phyloP scores from a whole-genome alignment of 176 grass and related monocot species.

The Phragmites australis region DNA sequence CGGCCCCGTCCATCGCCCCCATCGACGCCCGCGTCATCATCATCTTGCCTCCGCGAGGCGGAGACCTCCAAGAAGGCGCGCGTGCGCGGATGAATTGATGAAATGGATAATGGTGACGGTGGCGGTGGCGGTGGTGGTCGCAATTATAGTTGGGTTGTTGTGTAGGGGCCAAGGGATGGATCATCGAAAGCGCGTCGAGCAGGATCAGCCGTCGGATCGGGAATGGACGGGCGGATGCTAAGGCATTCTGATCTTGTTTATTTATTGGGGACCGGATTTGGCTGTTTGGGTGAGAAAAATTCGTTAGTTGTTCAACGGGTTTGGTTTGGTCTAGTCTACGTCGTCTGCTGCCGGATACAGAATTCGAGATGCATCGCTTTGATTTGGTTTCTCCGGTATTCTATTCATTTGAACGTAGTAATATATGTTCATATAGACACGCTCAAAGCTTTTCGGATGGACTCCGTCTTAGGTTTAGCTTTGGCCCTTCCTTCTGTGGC shows the following conservation, averaged over 20 bases:
- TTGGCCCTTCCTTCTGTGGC: too few relatives aligned
- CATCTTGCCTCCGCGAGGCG: slow-evolving; percentile 47
- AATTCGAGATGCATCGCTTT: too few relatives aligned
- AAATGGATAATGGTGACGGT: slow-evolving; percentile 1
- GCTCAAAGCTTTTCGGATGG: too few relatives aligned
- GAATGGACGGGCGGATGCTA: not conserved
- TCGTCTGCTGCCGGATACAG: not conserved
- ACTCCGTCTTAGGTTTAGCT: too few relatives aligned
- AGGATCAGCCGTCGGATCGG: not conserved
- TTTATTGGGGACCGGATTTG: not conserved
- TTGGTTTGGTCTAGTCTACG: not conserved
- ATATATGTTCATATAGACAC: too few relatives aligned
- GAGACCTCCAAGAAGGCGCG: not conserved
- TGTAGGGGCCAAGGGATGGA: slow-evolving; percentile 7
- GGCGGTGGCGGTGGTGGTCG: not conserved
- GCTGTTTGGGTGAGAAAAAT: not conserved
- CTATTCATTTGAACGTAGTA: too few relatives aligned
- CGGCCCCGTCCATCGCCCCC: slow-evolving; percentile 63
- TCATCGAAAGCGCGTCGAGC: slow-evolving; percentile 43
- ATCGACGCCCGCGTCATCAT: slow-evolving; percentile 84
- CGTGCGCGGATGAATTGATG: not conserved
- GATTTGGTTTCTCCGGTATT: not conserved
- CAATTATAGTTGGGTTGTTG: slow-evolving; percentile 10
- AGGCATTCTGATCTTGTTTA: not conserved
- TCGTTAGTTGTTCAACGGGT: not conserved